Base-by-base conservation (phyloP, 306 rosid genomes). In the Hippophae gyantsensis region DNA sequence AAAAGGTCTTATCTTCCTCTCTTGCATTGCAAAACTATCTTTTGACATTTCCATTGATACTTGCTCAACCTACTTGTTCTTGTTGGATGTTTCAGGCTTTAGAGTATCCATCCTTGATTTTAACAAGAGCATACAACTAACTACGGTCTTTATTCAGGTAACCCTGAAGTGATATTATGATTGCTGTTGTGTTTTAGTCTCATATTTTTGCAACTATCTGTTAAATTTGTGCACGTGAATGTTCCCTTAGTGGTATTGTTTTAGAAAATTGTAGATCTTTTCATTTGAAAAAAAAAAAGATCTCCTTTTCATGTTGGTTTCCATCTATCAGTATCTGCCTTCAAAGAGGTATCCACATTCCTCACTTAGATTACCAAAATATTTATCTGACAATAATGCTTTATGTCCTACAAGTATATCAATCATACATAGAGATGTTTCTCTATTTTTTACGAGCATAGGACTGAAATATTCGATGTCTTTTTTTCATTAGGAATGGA, bases 101-200 rank as follows among this genome's bases (percentile, higher is more conserved):
- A 80, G 61, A 56, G 76, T 67, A 54, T 82, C 99, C 6, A 65
- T 88, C 58, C 95, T 88, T 9, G 99, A 93, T 71, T 86, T 93
- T 25, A 88, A 86, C 70, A 93, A 88, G 73, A 82, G 86, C 67
- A 70, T 82, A 53, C 74, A 73, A 45, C 67, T 62, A 8, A 68
- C 79, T 57, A 67, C 78, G 54, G 69, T 84, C 48, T 54, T 85
- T 18, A 12, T 74, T 73, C 80, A 76, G 97, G 99, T 86, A 83
- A 47, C 50, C 64, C 48, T 53, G 43, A 41, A 11, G 57, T 42
- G 27, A 78, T 25, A 44, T 26, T 45, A 42, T 52, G 26, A 9
- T 1, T 41, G 23, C 55, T 2, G 41, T 1, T 56, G 3, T 7
- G 18, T 56, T 47, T 23, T 26, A 18, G 10, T 13, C 54, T 6